Conservation (phyloP, 139 green algal genomes). For the Pycnococcus provasolii region DNA sequence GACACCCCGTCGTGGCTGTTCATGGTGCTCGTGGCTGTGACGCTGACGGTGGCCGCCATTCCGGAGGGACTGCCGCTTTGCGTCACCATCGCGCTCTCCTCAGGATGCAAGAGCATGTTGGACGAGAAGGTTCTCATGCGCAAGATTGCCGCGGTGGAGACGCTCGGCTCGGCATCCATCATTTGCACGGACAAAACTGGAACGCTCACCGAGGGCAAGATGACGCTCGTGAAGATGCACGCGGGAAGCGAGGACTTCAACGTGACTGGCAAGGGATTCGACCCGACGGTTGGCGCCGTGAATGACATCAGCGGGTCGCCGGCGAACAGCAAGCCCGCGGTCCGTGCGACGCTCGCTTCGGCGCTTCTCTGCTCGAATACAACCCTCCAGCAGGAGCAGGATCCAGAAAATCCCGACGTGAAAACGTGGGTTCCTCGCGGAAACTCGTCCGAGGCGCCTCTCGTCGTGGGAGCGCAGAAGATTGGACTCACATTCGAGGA, state of each 20-base stretch:
- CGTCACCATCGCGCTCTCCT: conserved; percentile 20
- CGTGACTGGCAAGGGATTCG: conserved; percentile 17
- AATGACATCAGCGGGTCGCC: background rate
- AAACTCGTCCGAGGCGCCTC: conserved; percentile 14
- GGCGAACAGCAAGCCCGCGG: background rate
- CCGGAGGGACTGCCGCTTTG: conserved; percentile 68
- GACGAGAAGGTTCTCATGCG: conserved; percentile 30
- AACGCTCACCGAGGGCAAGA: conserved; percentile 28
- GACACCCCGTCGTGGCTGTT: conserved; percentile 8
- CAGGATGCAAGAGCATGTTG: background rate
- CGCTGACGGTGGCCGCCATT: conserved; percentile 54
- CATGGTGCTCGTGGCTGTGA: conserved; percentile 19
- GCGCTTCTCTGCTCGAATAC: conserved; percentile 15
- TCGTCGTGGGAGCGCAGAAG: conserved; percentile 14
- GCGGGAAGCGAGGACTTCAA: conserved; percentile 3
- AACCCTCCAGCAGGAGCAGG: conserved; percentile 5
- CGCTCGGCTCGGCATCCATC: conserved; percentile 26
- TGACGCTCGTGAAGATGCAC: conserved; percentile 16
- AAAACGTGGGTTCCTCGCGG: conserved; percentile 7
- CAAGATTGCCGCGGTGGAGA: conserved; percentile 28
- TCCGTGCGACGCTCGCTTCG: conserved; percentile 1
- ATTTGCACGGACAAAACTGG: conserved; percentile 35
- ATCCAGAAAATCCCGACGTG: background rate
- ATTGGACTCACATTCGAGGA: conserved; percentile 4
- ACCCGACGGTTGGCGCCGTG: conserved; percentile 10